These are phyloP conservation scores for Bruguiera sexangula DNA, from an alignment of 345 rosid species.

Conservation along the genomic window DNA sequence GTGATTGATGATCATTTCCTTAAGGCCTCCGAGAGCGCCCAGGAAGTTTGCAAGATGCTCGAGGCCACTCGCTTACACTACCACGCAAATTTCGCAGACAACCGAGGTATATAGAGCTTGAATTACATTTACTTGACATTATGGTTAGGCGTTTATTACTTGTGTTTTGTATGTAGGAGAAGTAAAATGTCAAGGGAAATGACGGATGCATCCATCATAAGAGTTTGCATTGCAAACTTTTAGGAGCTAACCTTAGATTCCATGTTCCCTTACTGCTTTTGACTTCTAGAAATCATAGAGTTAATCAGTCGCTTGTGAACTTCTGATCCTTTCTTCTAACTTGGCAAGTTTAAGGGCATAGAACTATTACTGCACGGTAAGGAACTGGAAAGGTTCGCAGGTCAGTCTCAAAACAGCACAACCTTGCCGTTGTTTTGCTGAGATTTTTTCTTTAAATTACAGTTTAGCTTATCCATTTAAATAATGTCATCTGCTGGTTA, in stretches of 20 bases:
- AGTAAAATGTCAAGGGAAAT: not conserved
- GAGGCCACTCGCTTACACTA: constrained; percentile 92
- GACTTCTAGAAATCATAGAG: constrained; percentile 19
- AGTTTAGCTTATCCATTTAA: not conserved
- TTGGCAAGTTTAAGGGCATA: not conserved
- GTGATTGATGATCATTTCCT: constrained; percentile 81
- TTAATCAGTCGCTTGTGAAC: not conserved
- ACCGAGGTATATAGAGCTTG: constrained; percentile 48
- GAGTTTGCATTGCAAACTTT: constrained; percentile 14
- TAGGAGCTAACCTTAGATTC: constrained; percentile 28
- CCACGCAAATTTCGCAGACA: constrained; percentile 92
- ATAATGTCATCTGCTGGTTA: not conserved
- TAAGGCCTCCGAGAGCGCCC: constrained; percentile 79
- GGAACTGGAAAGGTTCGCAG: not conserved
- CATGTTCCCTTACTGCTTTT: constrained; percentile 16
- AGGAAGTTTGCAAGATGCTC: constrained; percentile 77
- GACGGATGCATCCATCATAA: too few relatives aligned
- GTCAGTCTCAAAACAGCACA: not conserved
- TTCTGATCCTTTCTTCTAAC: not conserved
- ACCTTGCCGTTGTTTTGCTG: not conserved
- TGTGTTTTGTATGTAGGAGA: constrained; percentile 3
- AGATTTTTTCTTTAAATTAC: not conserved
- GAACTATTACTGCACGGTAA: not conserved
- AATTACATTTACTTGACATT: not conserved
- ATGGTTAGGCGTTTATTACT: not conserved